phyloP scores from a whole-genome alignment of 2,329 filamentous ascomycete genomes.

The Thielaviopsis musarum region DNA sequence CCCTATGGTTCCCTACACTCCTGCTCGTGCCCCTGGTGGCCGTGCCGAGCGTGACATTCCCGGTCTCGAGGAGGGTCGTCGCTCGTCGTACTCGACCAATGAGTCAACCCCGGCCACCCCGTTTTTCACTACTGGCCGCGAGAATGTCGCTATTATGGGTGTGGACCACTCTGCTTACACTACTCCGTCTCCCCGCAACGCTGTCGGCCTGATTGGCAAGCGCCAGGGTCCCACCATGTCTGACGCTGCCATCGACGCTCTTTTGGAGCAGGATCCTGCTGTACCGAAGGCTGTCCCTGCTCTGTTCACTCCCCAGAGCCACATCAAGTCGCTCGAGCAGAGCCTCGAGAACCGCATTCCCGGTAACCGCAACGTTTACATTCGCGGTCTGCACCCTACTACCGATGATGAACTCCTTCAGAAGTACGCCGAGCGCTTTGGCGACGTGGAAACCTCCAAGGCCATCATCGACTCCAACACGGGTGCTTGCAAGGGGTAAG shows the following conservation, averaged over 20 bases:
- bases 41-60: constrained; percentile 34
- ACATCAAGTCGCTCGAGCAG: constrained; percentile 79
- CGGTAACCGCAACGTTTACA: constrained; percentile 95
- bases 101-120: constrained; percentile 51
- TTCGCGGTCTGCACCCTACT: constrained; percentile 84
- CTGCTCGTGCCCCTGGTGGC: constrained; percentile 34
- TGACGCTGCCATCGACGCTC: constrained; percentile 41
- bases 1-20: constrained; percentile 33
- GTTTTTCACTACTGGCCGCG: constrained; percentile 41
- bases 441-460: constrained; percentile 89
- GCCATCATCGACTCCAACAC: constrained; percentile 93
- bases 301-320: constrained; percentile 68
- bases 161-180: constrained; percentile 49
- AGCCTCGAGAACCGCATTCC: constrained; percentile 82
- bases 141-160: constrained; percentile 34
- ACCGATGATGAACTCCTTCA: constrained; percentile 84
- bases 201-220: constrained; percentile 30
- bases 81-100: constrained; percentile 50
- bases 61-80: constrained; percentile 42
- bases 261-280: constrained; percentile 59
- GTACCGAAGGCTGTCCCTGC: constrained; percentile 84
- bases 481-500: constrained; percentile 88
- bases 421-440: constrained; percentile 72
- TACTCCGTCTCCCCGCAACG: constrained; percentile 47
- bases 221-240: constrained; percentile 21